Evolutionary conservation across 176 grass and related monocot genomes (phyloP), one percentile per base, ranked within the genome.

Genomic region (Luzula sylvatica): DNA sequence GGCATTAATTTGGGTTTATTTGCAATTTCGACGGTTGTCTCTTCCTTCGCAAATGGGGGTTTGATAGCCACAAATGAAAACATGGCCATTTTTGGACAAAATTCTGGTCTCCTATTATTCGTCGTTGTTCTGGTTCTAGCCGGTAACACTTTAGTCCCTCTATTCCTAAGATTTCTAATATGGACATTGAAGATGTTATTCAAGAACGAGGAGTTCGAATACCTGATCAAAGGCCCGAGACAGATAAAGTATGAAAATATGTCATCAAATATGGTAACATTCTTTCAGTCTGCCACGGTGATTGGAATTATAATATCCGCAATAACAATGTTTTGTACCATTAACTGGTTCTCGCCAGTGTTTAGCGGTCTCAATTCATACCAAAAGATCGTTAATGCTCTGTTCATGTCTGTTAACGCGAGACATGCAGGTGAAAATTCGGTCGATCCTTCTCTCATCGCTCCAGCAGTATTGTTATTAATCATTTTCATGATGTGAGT

Each of bases 21-120:
- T 41, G 43, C 76, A 5, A 38, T 70, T 42, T 64, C 67, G 0
- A 17, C 55, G 15, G 66, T 73, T 8, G 56, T 82, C 0, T 95
- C 89, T 1, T 95, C 76, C 27, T 85, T 95, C 40, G 82, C 83
- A 19, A 95, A 95, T 22, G 79, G 80, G 4, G 83, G 89, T 0
- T 38, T 95, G 19, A 47, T 85, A 20, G 76, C 83, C 1, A 88
- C 66, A 11, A 85, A 88, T 48, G 89, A 88, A 63, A 78, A 86
- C 73, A 88, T 95, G 70, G 73, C 70, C 2, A 76, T 78, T 26
- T 88, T 95, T 50, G 17, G 52, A n/a, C 32, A 55, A 2, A 72
- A 95, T 65, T 51, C 58, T 0, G 72, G 76, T 15, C 80, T 95
- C 3, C 77, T 88, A 2, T 48, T 88, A 17, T 55, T 95, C 6